These are phyloP conservation scores for Hanseniaspora uvarum DNA, from an alignment of 1,139 yeast genomes.

Conservation along the genomic window DNA sequence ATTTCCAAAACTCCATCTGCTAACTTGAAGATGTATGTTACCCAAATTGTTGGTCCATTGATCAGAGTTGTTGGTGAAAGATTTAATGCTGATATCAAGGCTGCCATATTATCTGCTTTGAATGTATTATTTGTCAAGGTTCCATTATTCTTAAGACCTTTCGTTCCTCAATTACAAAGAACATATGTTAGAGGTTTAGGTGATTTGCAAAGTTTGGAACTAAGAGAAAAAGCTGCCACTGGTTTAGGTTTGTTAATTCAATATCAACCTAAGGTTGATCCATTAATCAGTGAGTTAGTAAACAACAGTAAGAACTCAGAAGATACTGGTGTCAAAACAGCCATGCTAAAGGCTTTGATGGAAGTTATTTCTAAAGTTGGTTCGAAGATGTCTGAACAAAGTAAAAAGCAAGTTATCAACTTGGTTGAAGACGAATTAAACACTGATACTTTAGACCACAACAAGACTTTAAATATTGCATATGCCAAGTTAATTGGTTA, in stretches of 20 bases:
- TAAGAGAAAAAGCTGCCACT: slow-evolving; percentile 78
- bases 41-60: slow-evolving; percentile 91
- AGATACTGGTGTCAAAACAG: slow-evolving; percentile 61
- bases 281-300: slow-evolving; percentile 73
- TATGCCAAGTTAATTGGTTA: slow-evolving; percentile 75
- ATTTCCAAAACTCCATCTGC: slow-evolving; percentile 78
- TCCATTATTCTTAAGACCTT: slow-evolving; percentile 87
- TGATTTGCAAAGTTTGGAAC: slow-evolving; percentile 59
- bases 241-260: slow-evolving; percentile 82
- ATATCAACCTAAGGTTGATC: slow-evolving; percentile 89
- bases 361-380: slow-evolving; percentile 82
- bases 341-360: slow-evolving; percentile 76
- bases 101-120: slow-evolving; percentile 79
- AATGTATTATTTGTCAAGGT: slow-evolving; percentile 68
- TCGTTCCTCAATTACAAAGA: slow-evolving; percentile 93
- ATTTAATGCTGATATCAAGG: slow-evolving; percentile 78
- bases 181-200: slow-evolving; percentile 87
- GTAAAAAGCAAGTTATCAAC: slow-evolving; percentile 60
- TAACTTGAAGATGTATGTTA: slow-evolving; percentile 75
- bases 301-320: slow-evolving; percentile 56
- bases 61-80: slow-evolving; percentile 97
- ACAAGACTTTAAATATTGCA: slow-evolving; percentile 52
- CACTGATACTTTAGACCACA: slow-evolving; percentile 35
- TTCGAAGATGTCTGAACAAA: slow-evolving; percentile 57
- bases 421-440: slow-evolving; percentile 64